phyloP scores from a whole-genome alignment of 352 stramenopile genomes.

The Globisporangium mamillatum region DNA sequence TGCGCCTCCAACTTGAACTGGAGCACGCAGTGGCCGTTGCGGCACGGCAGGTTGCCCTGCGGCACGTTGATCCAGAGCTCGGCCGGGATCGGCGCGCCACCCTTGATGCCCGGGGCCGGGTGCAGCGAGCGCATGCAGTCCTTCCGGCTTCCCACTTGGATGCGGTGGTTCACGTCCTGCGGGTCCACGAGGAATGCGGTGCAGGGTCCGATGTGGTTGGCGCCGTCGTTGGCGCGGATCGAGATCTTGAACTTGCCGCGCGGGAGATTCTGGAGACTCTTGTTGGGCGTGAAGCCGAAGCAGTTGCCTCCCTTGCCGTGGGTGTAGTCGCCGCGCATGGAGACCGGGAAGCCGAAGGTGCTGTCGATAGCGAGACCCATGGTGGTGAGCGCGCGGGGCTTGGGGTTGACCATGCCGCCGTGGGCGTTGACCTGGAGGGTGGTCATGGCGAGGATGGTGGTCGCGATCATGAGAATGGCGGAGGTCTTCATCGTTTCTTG shows the following conservation, averaged over 20 bases:
- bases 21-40: constrained; percentile 1
- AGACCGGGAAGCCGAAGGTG: constrained; percentile 32
- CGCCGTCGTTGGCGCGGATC: constrained; percentile 39
- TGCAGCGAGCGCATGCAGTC: constrained; percentile 46
- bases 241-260: constrained; percentile 32
- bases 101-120: constrained; percentile 26
- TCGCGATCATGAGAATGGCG: neutral
- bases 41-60: constrained; percentile 22
- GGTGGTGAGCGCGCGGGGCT: constrained; percentile 34
- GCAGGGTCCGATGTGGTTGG: constrained; percentile 42
- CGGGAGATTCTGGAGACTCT: constrained; percentile 27
- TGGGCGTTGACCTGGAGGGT: constrained; percentile 19
- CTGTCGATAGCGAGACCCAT: constrained; percentile 36
- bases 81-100: constrained; percentile 26
- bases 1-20: constrained; percentile 16
- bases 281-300: constrained; percentile 30
- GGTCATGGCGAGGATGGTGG: too few relatives aligned
- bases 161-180: constrained; percentile 23
- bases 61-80: constrained; percentile 36
- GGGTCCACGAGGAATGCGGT: constrained; percentile 36
- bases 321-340: constrained; percentile 26
- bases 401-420: constrained; percentile 32
- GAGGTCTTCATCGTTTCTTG: constrained; percentile 9
- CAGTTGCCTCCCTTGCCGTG: constrained; percentile 29
- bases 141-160: constrained; percentile 31